Evolutionary conservation across 2,329 filamentous ascomycete species (phyloP).

Genomic region (Aspergillus uvarum): DNA sequence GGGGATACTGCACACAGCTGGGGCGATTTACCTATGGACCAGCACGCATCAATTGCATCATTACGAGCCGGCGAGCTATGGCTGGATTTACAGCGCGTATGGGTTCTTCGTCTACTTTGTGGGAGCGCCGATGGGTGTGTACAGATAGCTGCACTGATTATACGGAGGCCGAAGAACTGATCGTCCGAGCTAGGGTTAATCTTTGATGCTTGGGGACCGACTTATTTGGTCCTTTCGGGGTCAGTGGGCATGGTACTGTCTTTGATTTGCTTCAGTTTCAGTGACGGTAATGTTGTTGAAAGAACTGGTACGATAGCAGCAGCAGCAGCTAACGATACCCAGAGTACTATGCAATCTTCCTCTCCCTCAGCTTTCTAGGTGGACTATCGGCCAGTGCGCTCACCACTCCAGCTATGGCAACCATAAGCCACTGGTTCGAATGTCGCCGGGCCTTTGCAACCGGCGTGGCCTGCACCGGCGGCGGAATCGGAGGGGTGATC

Average conservation of each 20-base stretch:
- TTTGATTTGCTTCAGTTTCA: slow-evolving; percentile 32
- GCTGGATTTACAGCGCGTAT: slow-evolving; percentile 45
- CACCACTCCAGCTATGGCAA: slow-evolving; percentile 33
- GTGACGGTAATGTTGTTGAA: slow-evolving; percentile 16
- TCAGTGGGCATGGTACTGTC: slow-evolving; percentile 24
- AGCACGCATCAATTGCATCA: slow-evolving; percentile 36
- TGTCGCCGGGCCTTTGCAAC: slow-evolving; percentile 33
- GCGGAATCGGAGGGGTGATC: slow-evolving; percentile 35
- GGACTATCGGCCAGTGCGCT: slow-evolving; percentile 33
- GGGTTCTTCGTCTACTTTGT: slow-evolving; percentile 41
- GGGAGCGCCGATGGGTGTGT: slow-evolving; percentile 23
- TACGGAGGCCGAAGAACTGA: not conserved
- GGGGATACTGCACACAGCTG: slow-evolving; percentile 43
- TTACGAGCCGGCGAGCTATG: slow-evolving; percentile 37
- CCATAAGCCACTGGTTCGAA: slow-evolving; percentile 38
- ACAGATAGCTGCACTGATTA: too few species aligned
- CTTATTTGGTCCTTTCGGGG: slow-evolving; percentile 16
- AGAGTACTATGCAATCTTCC: slow-evolving; percentile 42
- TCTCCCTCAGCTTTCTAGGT: slow-evolving; percentile 36
- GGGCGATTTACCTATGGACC: slow-evolving; percentile 42
- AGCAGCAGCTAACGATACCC: slow-evolving; percentile 11
- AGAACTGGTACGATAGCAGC: not conserved
- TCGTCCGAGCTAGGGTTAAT: slow-evolving; percentile 12
- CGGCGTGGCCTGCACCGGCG: slow-evolving; percentile 36
- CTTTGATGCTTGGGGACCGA: slow-evolving; percentile 19